phyloP scores from a whole-genome alignment of 306 rosid genomes.

The Fragaria nilgerrensis region DNA sequence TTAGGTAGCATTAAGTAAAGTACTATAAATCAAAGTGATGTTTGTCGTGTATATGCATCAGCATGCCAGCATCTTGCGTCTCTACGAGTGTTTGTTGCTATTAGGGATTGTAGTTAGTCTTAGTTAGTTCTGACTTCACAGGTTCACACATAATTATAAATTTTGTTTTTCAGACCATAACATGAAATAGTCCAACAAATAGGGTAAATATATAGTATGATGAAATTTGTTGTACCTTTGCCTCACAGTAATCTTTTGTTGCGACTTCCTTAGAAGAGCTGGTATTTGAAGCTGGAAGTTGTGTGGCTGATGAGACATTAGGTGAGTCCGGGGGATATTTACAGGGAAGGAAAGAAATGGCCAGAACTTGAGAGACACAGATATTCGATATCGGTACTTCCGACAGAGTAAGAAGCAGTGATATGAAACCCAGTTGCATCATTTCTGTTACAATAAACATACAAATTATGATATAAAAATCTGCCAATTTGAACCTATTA shows the following conservation, averaged over 20 bases:
- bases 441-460: conserved; percentile 33
- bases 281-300: conserved; percentile 15
- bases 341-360: conserved; percentile 53
- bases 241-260: conserved; percentile 37
- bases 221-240: conserved; percentile 35
- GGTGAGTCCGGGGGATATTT: conserved; percentile 21
- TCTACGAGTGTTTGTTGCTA: background rate
- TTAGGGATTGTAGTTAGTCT: no score
- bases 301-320: conserved; percentile 19
- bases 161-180: no score
- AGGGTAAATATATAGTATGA: background rate
- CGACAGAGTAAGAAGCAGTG: conserved; percentile 50
- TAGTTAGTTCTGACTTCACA: no score
- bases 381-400: conserved; percentile 57
- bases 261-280: background rate
- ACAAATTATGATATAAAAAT: background rate
- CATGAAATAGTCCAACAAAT: no score
- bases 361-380: conserved; percentile 40
- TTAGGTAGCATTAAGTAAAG: background rate
- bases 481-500: background rate
- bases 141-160: no score
- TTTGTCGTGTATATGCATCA: background rate
- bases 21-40: no score
- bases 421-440: conserved; percentile 59
- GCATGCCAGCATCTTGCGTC: background rate